Evolutionary conservation across 2,329 filamentous ascomycete species (phyloP).

Genomic region (Diaporthe velutina): DNA sequence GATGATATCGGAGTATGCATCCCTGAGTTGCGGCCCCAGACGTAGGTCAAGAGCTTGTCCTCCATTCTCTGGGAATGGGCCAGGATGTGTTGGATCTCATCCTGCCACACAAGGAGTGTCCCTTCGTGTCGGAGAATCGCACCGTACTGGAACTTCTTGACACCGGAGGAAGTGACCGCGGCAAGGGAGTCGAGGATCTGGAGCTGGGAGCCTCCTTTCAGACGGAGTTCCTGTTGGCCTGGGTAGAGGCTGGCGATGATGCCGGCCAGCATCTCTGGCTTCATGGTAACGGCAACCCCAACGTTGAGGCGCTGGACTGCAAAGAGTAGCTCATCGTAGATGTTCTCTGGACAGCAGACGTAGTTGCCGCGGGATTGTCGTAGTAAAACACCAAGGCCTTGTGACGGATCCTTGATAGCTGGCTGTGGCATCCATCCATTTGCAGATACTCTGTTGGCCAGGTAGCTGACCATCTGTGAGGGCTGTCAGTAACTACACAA

Average conservation of each 20-base stretch:
- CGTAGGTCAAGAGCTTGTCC: constrained; percentile 49
- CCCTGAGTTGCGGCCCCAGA: constrained; percentile 44
- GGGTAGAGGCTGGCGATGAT: constrained; percentile 56
- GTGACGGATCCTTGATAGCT: constrained; percentile 41
- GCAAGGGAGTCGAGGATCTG: constrained; percentile 59
- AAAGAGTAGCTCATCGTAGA: constrained; percentile 53
- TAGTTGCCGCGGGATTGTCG: constrained; percentile 56
- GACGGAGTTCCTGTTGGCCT: constrained; percentile 56
- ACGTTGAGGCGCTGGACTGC: constrained; percentile 60
- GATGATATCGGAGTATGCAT: constrained; percentile 33
- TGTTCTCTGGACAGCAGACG: constrained; percentile 54
- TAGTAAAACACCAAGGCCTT: constrained; percentile 53
- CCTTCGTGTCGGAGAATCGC: constrained; percentile 57
- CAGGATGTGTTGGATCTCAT: constrained; percentile 55
- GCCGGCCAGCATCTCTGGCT: constrained; percentile 59
- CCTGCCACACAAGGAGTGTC: constrained; percentile 58
- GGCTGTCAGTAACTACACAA: background rate
- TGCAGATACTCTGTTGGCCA: constrained; percentile 47
- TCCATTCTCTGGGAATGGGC: constrained; percentile 52
- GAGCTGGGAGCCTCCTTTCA: constrained; percentile 57
- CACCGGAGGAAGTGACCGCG: constrained; percentile 52
- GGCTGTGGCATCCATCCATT: constrained; percentile 48
- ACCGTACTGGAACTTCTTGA: constrained; percentile 58
- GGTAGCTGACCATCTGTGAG: constrained; percentile 49
- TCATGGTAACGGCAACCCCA: constrained; percentile 62